Evolutionary conservation across 1,139 yeast genomes (phyloP).

Genomic region (Yamadazyma sp.): DNA sequence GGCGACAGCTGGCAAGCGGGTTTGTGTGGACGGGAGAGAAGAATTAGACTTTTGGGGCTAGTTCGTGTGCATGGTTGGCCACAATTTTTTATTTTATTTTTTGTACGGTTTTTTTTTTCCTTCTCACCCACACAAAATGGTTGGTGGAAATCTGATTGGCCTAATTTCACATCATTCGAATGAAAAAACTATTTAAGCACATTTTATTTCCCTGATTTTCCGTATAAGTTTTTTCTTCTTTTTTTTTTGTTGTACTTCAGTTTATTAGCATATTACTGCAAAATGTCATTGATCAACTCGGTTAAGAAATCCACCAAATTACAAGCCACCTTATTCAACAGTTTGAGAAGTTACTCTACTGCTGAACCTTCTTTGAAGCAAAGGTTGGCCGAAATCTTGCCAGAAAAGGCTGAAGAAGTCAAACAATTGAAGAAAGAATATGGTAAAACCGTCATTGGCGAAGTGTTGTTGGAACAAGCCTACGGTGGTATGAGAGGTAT

Average conservation of each 20-base stretch:
- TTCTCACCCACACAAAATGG: slow-evolving; percentile 1
- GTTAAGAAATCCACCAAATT: slow-evolving; percentile 13
- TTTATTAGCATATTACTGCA: background rate
- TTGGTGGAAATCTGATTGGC: slow-evolving; percentile 9
- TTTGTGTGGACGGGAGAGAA: too few species aligned
- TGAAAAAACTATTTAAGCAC: slow-evolving; percentile 6
- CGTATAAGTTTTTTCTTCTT: slow-evolving; percentile 1
- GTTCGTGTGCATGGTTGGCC: background rate
- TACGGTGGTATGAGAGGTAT: slow-evolving; percentile 99
- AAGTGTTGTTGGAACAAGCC: slow-evolving; percentile 92
- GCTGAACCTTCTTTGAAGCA: slow-evolving; percentile 67
- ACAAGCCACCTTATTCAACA: slow-evolving; percentile 9
- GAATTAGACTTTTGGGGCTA: too few species aligned
- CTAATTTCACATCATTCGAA: slow-evolving; percentile 4
- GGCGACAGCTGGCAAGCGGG: too few species aligned
- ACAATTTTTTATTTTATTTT: background rate
- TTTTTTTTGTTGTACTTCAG: slow-evolving; percentile 2
- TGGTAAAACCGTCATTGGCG: slow-evolving; percentile 91
- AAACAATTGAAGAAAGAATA: slow-evolving; percentile 85
- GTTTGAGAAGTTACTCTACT: slow-evolving; percentile 18
- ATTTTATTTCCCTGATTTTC: slow-evolving; percentile 1
- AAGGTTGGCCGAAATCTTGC: slow-evolving; percentile 89
- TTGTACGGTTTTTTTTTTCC: background rate
- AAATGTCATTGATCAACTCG: slow-evolving; percentile 15
- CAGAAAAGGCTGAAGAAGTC: slow-evolving; percentile 89